Evolutionary conservation across 169 alveolate species (phyloP).

Genomic region (Plasmodium ovale): DNA sequence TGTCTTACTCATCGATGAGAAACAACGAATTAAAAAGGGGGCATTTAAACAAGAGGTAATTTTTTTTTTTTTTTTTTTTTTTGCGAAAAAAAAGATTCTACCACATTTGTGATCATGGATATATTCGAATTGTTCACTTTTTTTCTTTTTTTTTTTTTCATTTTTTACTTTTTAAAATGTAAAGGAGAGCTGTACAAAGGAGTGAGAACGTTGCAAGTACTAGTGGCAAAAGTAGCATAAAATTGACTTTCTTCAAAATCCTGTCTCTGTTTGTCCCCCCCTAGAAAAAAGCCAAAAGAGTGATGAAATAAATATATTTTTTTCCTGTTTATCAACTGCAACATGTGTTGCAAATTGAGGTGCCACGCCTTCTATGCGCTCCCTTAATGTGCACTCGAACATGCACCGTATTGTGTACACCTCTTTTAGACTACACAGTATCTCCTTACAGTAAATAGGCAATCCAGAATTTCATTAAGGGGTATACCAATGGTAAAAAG

Average conservation of each 20-base stretch:
- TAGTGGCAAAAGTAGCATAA: slow-evolving; percentile 33
- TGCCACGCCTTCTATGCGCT: not conserved
- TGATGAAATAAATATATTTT: slow-evolving; percentile 8
- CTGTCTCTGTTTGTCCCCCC: slow-evolving; percentile 47
- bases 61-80: too few species aligned
- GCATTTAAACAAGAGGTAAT: too few species aligned
- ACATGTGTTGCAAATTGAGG: not conserved
- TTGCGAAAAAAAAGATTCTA: too few species aligned
- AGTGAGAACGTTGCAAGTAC: slow-evolving; percentile 5
- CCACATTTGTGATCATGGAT: not conserved
- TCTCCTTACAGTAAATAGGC: slow-evolving; percentile 29
- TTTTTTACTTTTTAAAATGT: not conserved
- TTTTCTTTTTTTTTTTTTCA: not conserved
- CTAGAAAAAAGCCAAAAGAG: too few species aligned
- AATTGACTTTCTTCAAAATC: slow-evolving; percentile 38
- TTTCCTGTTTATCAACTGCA: not conserved
- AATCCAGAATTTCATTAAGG: slow-evolving; percentile 53
- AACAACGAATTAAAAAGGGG: too few species aligned
- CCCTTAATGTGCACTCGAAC: not conserved
- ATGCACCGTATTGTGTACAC: not conserved
- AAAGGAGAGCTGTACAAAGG: slow-evolving; percentile 14
- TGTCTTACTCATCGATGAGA: too few species aligned
- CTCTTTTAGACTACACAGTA: not conserved
- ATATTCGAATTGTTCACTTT: not conserved
- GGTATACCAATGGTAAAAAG: slow-evolving; percentile 53